phyloP scores from a whole-genome alignment of 2,329 filamentous ascomycete species.

The Penicillium sp. region DNA sequence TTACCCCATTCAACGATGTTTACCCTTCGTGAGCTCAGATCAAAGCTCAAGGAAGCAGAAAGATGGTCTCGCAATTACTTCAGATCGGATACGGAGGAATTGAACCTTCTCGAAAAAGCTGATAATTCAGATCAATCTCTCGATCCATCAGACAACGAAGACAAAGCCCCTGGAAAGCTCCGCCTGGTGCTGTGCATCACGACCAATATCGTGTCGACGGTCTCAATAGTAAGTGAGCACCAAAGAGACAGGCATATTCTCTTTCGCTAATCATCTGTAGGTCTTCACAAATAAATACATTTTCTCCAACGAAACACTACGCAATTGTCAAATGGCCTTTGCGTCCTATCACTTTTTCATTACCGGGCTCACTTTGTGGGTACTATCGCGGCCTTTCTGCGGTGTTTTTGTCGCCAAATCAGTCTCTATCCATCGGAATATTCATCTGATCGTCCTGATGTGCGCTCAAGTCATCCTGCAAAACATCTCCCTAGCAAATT shows the following conservation, averaged over 20 bases:
- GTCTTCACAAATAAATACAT: not conserved
- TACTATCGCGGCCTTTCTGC: not conserved
- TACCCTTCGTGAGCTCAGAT: not conserved
- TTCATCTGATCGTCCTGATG: not conserved
- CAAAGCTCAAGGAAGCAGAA: not conserved
- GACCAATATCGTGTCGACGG: not conserved
- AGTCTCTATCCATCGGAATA: not conserved
- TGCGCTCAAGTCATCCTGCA: not conserved
- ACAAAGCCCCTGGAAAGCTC: not conserved
- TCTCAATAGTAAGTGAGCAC: not conserved
- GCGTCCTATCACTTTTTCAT: not conserved
- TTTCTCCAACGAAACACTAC: not conserved
- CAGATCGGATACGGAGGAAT: not conserved
- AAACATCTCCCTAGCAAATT: not conserved
- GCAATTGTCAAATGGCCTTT: not conserved
- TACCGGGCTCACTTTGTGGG: not conserved
- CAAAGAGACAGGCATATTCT: not conserved
- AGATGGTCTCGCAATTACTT: not conserved
- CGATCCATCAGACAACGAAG: not conserved
- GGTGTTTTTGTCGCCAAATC: not conserved
- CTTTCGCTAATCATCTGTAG: not conserved
- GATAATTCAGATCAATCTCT: not conserved
- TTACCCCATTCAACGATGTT: not conserved
- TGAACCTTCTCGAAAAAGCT: not conserved
- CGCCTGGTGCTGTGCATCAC: not conserved